These are phyloP conservation scores for Phytophthora tubulina DNA, from an alignment of 352 stramenopile genomes.

Conservation along the genomic window DNA sequence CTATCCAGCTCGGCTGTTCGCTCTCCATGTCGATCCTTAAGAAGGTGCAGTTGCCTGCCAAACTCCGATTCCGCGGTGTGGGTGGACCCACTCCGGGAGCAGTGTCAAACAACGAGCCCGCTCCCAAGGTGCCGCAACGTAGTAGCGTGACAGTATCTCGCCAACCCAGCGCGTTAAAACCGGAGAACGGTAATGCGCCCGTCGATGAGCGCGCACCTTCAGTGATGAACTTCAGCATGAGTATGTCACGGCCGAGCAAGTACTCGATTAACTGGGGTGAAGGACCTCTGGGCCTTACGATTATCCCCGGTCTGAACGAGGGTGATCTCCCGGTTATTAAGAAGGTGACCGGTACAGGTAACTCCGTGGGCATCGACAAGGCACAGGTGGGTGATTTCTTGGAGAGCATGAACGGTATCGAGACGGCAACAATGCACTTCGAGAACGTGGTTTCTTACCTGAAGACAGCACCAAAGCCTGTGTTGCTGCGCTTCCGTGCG, in stretches of 20 bases:
- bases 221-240: slow-evolving; percentile 56
- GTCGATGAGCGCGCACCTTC: slow-evolving; percentile 41
- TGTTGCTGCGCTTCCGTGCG: slow-evolving; percentile 75
- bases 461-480: slow-evolving; percentile 84
- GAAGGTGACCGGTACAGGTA: slow-evolving; percentile 88
- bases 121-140: slow-evolving; percentile 22
- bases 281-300: slow-evolving; percentile 83
- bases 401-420: slow-evolving; percentile 84
- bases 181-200: slow-evolving; percentile 18
- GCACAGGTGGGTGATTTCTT: slow-evolving; percentile 86
- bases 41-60: slow-evolving; percentile 87
- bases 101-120: slow-evolving; percentile 21
- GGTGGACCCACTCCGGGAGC: slow-evolving; percentile 59
- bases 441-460: slow-evolving; percentile 86
- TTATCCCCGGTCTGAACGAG: slow-evolving; percentile 86
- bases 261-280: slow-evolving; percentile 87
- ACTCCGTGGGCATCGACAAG: slow-evolving; percentile 80
- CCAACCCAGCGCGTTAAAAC: slow-evolving; percentile 29
- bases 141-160: slow-evolving; percentile 43
- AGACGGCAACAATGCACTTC: slow-evolving; percentile 75
- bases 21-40: slow-evolving; percentile 91
- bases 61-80: slow-evolving; percentile 86
- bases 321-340: slow-evolving; percentile 88
- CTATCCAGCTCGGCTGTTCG: slow-evolving; percentile 87
- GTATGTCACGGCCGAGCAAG: slow-evolving; percentile 68